Conservation (phyloP, 2,329 filamentous ascomycete genomes). For the Amphichorda felina region DNA sequence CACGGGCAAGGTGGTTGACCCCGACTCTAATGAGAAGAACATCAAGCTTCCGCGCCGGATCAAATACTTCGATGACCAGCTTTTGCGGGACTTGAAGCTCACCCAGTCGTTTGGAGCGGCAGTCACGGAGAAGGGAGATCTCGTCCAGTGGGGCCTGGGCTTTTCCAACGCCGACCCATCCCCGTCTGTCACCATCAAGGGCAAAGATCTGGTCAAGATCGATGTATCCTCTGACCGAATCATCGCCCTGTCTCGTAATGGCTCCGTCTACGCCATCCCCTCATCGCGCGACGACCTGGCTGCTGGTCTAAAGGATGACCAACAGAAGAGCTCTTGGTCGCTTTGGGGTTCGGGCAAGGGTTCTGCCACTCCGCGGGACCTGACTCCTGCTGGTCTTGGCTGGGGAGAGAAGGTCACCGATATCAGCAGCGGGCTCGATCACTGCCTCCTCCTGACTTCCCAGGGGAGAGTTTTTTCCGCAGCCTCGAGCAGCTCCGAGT, state of each 20-base stretch:
- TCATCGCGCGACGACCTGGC: constrained; percentile 62
- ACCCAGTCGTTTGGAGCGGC: constrained; percentile 75
- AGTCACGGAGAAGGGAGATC: constrained; percentile 74
- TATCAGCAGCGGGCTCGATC: constrained; percentile 70
- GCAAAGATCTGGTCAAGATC: constrained; percentile 69
- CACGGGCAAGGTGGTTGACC: constrained; percentile 70
- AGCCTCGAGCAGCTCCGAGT: constrained; percentile 68
- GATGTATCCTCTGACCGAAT: constrained; percentile 74
- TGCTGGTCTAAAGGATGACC: constrained; percentile 47
- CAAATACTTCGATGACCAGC: constrained; percentile 68
- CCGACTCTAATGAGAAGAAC: constrained; percentile 62
- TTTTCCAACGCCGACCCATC: constrained; percentile 53
- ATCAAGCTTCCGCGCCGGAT: constrained; percentile 75
- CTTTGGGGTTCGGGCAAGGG: constrained; percentile 44
- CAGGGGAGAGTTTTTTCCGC: constrained; percentile 79
- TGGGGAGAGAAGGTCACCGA: constrained; percentile 64
- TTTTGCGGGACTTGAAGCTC: constrained; percentile 80
- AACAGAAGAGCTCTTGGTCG: constrained; percentile 52
- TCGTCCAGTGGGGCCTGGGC: constrained; percentile 82
- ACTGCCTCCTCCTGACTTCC: constrained; percentile 75
- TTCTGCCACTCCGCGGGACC: constrained; percentile 56
- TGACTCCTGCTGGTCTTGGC: constrained; percentile 52
- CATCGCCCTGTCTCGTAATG: constrained; percentile 62
- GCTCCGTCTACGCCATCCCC: constrained; percentile 76
- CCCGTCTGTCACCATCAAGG: constrained; percentile 62